Conservation (phyloP, 805 yeast species). For the Naumovozyma castellii region DNA sequence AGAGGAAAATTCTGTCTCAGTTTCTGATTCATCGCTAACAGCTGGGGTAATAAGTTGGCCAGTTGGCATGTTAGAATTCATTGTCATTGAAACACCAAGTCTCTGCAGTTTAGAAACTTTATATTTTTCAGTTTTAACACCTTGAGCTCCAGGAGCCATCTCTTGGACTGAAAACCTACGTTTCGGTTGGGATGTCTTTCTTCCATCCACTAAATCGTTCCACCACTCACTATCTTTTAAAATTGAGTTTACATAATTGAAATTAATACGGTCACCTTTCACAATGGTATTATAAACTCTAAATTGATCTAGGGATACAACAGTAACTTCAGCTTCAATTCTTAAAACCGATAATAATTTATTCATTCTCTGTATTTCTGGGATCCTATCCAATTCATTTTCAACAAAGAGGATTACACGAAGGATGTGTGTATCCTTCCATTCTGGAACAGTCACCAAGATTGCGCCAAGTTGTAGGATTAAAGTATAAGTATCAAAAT, state of each 20-base stretch:
- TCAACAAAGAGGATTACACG: conserved; percentile 91
- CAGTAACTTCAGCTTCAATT: conserved; percentile 73
- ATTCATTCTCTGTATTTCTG: conserved; percentile 54
- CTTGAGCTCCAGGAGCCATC: conserved; percentile 18
- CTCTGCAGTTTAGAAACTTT: conserved; percentile 57
- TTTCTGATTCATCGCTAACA: conserved; percentile 24
- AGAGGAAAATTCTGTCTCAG: conserved; percentile 22
- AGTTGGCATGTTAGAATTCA: conserved; percentile 52
- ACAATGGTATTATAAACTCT: conserved; percentile 65
- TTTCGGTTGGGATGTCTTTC: conserved; percentile 31
- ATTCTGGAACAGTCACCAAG: conserved; percentile 81
- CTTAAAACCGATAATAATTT: conserved; percentile 66
- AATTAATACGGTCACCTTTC: conserved; percentile 45
- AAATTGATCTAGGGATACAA: conserved; percentile 53
- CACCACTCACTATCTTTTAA: conserved; percentile 78
- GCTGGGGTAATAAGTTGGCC: conserved; percentile 22
- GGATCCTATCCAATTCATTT: conserved; percentile 52
- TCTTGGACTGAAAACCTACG: conserved; percentile 27
- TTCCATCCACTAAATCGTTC: conserved; percentile 53
- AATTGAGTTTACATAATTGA: conserved; percentile 40
- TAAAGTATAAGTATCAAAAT: conserved; percentile 91
- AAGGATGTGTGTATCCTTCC: conserved; percentile 69
- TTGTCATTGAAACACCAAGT: conserved; percentile 68
- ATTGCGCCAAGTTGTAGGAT: conserved; percentile 92
- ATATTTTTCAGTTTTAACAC: conserved; percentile 23